Evolutionary conservation across 805 yeast genomes (phyloP), one percentile per base, ranked within the genome.

Genomic region (Zygotorulaspora florentina): DNA sequence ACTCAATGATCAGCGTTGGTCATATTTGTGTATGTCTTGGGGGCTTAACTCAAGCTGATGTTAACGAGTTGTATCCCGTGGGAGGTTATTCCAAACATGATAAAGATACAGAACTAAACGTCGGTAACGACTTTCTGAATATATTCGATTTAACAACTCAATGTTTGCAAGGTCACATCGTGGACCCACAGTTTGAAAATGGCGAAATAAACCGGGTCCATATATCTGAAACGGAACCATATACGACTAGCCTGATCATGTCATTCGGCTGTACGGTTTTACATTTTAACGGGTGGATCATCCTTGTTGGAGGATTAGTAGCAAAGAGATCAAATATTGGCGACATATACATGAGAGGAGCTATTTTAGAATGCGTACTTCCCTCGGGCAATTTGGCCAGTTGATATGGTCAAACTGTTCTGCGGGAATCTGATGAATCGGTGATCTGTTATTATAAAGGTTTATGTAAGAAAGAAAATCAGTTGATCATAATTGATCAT

Each of bases 231-330:
- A 36, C 15, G 3, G 13, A 15, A 8, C 26, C 34, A 18, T 25
- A 23, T 20, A 33, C 18, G 8, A 11, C 42, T 5, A 29, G 41
- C 8, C 11, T 36, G 29, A 29, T 49, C n/a, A 38, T 47, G 15
- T 46, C 53, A 2, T 43, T 40, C 34, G 62, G 53, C 12, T 53
- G 57, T 5, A 37, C 54, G 9, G 50, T 54, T 0, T 16, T 54
- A 15, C 55, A 54, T 34, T 36, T 40, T 10, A 51, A 57, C 9
- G 63, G 64, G 6, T 50, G 56, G 5, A 53, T 58, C 4, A 35
- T 57, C 2, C 43, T 63, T 3, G 40, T 61, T 2, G 68, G 68
- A 2, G 68, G 68, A 1, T 16, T 61, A 1, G 43, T 55, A n/a
- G 47, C 54, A 9, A 40, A 46, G 15, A 51, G 56, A 13, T 29